Base-by-base conservation (phyloP, 2,329 filamentous ascomycete species). In the Bipolaris victoriae region DNA sequence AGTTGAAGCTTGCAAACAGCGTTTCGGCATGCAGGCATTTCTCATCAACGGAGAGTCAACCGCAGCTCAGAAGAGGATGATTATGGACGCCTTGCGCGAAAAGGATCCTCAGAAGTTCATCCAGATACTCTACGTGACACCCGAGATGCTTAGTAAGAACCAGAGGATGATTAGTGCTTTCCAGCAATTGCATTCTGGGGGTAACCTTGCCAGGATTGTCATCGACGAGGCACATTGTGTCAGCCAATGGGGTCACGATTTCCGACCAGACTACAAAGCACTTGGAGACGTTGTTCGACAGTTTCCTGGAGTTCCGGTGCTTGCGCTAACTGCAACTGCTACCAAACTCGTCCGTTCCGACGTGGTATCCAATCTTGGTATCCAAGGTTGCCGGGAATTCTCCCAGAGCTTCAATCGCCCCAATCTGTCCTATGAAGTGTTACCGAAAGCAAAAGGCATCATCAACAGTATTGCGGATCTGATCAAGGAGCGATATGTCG, bases 211-310 rank as follows among this genome's bases (percentile, higher is more conserved):
- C 15, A 87, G 95, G 24, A 86, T 99, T 47, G 95, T 99, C 51
- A 96, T 99, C 61, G 95, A 99, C 66, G 96, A 99, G 78, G 95
- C 95, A n/a, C 95, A 99, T 75, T 99, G 95, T 76, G 94, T 99
- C 24, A 98, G 95, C 76, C 93, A 99, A 80, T 99, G 95, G 95
- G 95, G 95, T 0, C 95, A 99, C 67, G 95, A 99, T 75, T 99
- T 99, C 73, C 87, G 96, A 44, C 94, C 93, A 0, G 94, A 98
- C 73, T 99, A 99, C 80, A 97, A 97, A 76, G 85, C 86, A 29
- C 81, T 99, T 3, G 92, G 93, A 26, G 83, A 87, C 57, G 81
- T 97, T 41, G 86, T 94, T 47, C 76, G 80, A 39, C 86, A 84
- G 50, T 94, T 94, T 66, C 87, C 88, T 0, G 85, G 86, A 1